Base-by-base conservation (phyloP, 225 moss, liverwort and hornwort species). In the Anthoceros angustus region DNA sequence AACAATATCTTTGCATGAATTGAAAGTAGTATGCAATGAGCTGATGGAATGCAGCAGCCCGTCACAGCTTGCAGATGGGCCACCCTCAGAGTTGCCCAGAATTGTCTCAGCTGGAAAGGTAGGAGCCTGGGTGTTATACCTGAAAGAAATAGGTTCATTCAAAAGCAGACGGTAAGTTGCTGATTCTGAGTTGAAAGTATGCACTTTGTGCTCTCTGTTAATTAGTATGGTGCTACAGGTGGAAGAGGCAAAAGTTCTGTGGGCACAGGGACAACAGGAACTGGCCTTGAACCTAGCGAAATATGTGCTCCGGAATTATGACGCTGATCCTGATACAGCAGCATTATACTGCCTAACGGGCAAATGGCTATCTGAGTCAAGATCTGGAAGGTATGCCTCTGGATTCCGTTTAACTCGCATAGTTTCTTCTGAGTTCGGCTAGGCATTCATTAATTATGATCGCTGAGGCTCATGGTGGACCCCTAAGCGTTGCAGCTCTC, bases 231-330 rank as follows among this genome's bases (percentile, higher is more conserved):
- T 76, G 38, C 39, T 60, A 42, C 86, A 94, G 94, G 84, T 98
- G 70, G 95, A 92, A 70, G 95, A 98, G 74, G 95, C 92, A 14
- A 98, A 98, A 68, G 86, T 98, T 42, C 72, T 98, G 26, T 98
- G 95, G 95, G 92, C 83, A 23, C 86, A 98, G 74, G 87, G 83
- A 62, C 91, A 98, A 67, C 85, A 92, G 74, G 95, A 89, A 73
- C 85, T 98, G 92, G 92, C 92, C 40, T 85, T 98, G 62, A 89
- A 92, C 66, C 76, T 98, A 42, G 83, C 85, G 69, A 88, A 91
- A 72, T 81, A 88, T 72, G 85, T 89, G 42, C 76, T 87, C 42
- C 82, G 85, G 67, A 71, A 84, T 72, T 72, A 85, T 20, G 72
- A 70, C 60, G 77, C 73, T 67, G 74, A 72, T 66, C 78, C 76